Conservation (phyloP, 2,329 filamentous ascomycete genomes). For the Teratosphaeria epicoccoides region DNA sequence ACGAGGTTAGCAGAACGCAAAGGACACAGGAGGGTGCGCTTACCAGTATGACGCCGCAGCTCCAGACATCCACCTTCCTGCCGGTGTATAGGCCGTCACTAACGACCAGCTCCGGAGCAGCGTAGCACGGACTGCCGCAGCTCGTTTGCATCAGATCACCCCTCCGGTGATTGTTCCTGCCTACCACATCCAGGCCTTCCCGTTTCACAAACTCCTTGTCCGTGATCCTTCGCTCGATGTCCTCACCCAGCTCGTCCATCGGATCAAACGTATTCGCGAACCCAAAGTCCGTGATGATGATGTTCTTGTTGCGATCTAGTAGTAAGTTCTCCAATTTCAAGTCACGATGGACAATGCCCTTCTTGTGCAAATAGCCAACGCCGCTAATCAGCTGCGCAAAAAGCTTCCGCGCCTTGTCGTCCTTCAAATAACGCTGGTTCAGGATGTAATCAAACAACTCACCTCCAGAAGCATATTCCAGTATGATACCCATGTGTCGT, state of each 20-base stretch:
- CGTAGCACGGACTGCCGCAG: slow-evolving; percentile 95
- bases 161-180: slow-evolving; percentile 54
- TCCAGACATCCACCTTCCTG: slow-evolving; percentile 97
- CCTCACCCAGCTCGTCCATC: slow-evolving; percentile 73
- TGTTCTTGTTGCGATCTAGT: slow-evolving; percentile 91
- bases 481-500: slow-evolving; percentile 91
- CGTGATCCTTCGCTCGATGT: slow-evolving; percentile 75
- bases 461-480: slow-evolving; percentile 95
- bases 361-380: slow-evolving; percentile 95
- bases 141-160: slow-evolving; percentile 99
- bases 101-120: slow-evolving; percentile 90
- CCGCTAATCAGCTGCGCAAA: slow-evolving; percentile 95
- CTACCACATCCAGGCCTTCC: slow-evolving; percentile 70
- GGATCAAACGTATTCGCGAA: slow-evolving; percentile 97
- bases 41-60: slow-evolving; percentile 95
- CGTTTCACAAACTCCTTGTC: slow-evolving; percentile 84
- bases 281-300: slow-evolving; percentile 98
- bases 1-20: slow-evolving; percentile 7
- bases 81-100: slow-evolving; percentile 96
- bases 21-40: slow-evolving; percentile 28
- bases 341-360: slow-evolving; percentile 95
- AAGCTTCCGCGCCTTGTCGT: slow-evolving; percentile 75
- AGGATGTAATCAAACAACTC: slow-evolving; percentile 98
- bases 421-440: slow-evolving; percentile 92
- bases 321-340: slow-evolving; percentile 93